These are phyloP conservation scores for Podila verticillata DNA, from an alignment of 192 early-diverging fungal species.

Conservation along the genomic window DNA sequence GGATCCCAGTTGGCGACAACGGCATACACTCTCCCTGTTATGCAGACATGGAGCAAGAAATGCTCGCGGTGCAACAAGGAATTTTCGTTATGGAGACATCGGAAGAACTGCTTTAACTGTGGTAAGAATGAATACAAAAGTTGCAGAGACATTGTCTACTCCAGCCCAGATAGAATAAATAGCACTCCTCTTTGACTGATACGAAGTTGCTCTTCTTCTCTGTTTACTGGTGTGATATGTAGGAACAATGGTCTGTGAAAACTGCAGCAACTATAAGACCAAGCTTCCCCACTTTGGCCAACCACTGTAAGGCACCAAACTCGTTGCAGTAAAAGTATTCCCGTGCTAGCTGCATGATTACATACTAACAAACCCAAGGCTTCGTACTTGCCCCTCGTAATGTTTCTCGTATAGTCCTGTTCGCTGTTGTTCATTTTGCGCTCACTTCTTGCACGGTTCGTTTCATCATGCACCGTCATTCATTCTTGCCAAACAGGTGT, in stretches of 20 bases:
- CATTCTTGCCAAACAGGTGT: background rate
- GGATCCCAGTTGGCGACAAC: too few species aligned
- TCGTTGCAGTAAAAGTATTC: background rate
- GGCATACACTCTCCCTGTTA: too few species aligned
- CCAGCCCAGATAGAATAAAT: too few species aligned
- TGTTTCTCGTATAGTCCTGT: conserved; percentile 8
- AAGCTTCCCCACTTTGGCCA: conserved; percentile 27
- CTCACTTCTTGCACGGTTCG: conserved; percentile 35
- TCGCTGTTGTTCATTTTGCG: conserved; percentile 30
- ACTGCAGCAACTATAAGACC: conserved; percentile 27
- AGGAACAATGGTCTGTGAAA: conserved; percentile 18
- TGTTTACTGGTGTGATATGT: background rate
- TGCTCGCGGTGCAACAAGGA: too few species aligned
- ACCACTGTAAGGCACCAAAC: background rate
- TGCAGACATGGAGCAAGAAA: too few species aligned
- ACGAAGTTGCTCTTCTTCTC: background rate
- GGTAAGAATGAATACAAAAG: too few species aligned
- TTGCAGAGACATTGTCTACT: too few species aligned
- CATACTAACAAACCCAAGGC: too few species aligned
- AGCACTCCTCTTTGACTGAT: too few species aligned
- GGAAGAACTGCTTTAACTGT: too few species aligned
- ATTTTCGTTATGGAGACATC: too few species aligned
- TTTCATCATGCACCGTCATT: background rate
- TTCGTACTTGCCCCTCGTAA: too few species aligned
- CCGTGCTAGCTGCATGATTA: background rate